A percentile compares a stretch with the other conserved stretches of the same genome.
These are phyloP conservation scores for Pseudocercospora cruenta DNA, from an alignment of 2,329 filamentous ascomycete genomes.

Conservation along the genomic window DNA sequence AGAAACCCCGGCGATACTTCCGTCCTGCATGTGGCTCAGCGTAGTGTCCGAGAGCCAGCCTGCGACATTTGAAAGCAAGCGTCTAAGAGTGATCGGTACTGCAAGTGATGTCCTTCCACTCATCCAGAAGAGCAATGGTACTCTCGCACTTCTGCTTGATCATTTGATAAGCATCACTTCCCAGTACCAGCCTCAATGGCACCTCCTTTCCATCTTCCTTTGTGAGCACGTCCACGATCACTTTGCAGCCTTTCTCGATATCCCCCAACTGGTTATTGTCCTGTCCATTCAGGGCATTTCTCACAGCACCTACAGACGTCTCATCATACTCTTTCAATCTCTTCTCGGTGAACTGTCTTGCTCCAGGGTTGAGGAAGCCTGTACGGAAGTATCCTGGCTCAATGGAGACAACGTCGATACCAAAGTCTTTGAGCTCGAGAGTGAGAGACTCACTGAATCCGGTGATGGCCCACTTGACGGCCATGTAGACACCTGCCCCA, in stretches of 20 bases:
- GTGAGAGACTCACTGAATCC: conserved; percentile 51
- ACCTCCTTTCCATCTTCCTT: conserved; percentile 53
- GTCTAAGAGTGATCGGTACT: conserved; percentile 23
- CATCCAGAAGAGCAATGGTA: conserved; percentile 51
- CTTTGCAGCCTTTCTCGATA: conserved; percentile 55
- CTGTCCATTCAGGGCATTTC: conserved; percentile 39
- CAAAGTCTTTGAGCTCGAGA: conserved; percentile 47
- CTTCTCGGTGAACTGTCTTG: conserved; percentile 16
- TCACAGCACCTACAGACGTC: conserved; percentile 39
- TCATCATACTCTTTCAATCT: conserved; percentile 39
- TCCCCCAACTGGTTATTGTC: conserved; percentile 61
- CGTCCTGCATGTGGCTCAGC: not conserved
- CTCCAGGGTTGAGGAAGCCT: conserved; percentile 47
- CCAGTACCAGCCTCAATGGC: conserved; percentile 59
- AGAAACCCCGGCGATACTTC: too few relatives aligned
- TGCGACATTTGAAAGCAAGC: not conserved
- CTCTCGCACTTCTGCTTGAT: conserved; percentile 50
- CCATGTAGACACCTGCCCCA: conserved; percentile 43
- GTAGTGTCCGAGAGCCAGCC: not conserved
- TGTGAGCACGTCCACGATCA: conserved; percentile 61
- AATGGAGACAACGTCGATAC: conserved; percentile 49
- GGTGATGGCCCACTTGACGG: conserved; percentile 54
- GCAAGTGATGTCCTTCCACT: conserved; percentile 54
- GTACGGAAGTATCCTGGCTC: conserved; percentile 62
- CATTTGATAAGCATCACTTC: conserved; percentile 47